Evolutionary conservation across 371 early-diverging fungal genomes (phyloP), one percentile per base, ranked within the genome.

Genomic region (Mycotypha africana): DNA sequence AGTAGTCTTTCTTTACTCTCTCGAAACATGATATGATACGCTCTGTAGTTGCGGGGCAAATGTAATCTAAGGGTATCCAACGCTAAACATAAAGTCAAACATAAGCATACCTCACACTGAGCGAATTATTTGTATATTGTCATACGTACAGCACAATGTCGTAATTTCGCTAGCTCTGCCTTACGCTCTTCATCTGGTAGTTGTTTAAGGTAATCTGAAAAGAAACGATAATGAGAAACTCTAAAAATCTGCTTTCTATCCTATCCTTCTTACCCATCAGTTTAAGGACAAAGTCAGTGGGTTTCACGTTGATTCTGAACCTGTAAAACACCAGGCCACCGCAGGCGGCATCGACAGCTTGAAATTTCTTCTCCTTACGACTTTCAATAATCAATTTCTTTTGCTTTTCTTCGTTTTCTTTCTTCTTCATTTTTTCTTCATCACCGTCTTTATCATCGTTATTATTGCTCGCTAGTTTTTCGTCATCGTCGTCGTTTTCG

Each of bases 341-440:
- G 48, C 80, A 77, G 2, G 76, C 77, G 10, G 74, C 53, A 49
- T 79, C 80, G 4, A 79, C 68, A 4, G 73, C 74, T 47, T 79
- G 68, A 23, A 74, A 59, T 10, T 57, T 52, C 26, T 62, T 62
- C 21, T 76, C 73, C 36, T 76, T 72, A 16, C 51, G 65, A 12
- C 62, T 50, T 9, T 38, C 49, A 20, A 38, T 59, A 10, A 54
- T 44, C n/a, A n/a, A n/a, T 11, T 26, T 42, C 30, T 46, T 53
- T 2, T 55, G 58, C 17, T 64, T 44, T 24, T 62, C 49, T 4
- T 59, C 46, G 5, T 34, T 41, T 22, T 51, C 57, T 7, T 51
- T 56, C 21, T 67, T 42, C 25, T 57, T 47, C 7, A 4, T 14
- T 33, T 62, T 42, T 22, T 56, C 47, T n/a, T 49, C 21, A 9